Evolutionary conservation across 306 rosid species (phyloP).

Genomic region (Medicago truncatula): MtrunA17r5.0-ANR NC_053046.1:44310501-44311000

Average conservation of each 20-base stretch:
- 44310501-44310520: background rate
- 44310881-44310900: slow-evolving; percentile 7
- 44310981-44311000: slow-evolving; percentile 56
- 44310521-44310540: background rate
- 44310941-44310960: slow-evolving; percentile 29
- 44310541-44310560: no score
- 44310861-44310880: background rate
- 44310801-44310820: no score
- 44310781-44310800: background rate
- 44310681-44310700: background rate
- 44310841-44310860: background rate
- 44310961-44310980: slow-evolving; percentile 44
- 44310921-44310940: slow-evolving; percentile 46
- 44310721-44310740: no score
- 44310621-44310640: no score
- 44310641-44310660: no score
- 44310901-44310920: slow-evolving; percentile 40
- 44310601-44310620: no score
- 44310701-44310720: background rate
- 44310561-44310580: background rate
- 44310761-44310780: slow-evolving; percentile 58
- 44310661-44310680: no score
- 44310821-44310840: background rate
- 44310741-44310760: slow-evolving; percentile 38
- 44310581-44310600: no score